Evolutionary conservation across 179 eudicot genomes (phyloP).

Genomic region (Sideroxylon spinosum): DNA sequence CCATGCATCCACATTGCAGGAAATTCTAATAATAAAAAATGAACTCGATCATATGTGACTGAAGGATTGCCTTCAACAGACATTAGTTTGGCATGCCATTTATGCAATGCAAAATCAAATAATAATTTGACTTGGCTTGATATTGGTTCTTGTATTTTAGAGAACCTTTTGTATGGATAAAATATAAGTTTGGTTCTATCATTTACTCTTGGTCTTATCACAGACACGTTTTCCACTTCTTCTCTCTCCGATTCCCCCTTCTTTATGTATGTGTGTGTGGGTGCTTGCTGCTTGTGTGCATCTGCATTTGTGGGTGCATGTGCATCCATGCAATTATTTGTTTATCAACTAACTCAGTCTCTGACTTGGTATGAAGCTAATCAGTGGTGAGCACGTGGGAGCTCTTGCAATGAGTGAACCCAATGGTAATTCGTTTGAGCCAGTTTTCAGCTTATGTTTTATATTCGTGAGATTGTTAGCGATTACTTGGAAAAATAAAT

Average conservation of each 20-base stretch:
- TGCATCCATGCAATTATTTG: conserved; percentile 1
- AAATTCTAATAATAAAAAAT: background rate
- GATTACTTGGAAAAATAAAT: background rate
- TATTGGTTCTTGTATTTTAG: background rate
- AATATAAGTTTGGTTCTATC: background rate
- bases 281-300: no score
- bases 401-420: conserved; percentile 99
- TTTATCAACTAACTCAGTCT: conserved; percentile 12
- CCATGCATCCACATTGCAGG: background rate
- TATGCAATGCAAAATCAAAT: background rate
- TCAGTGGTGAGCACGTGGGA: conserved; percentile 97
- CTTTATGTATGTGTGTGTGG: background rate
- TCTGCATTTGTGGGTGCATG: background rate
- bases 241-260: background rate
- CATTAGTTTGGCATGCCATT: background rate
- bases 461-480: background rate
- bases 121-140: background rate
- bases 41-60: background rate
- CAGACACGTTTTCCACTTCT: background rate
- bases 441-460: conserved; percentile 8
- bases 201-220: background rate
- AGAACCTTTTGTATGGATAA: background rate
- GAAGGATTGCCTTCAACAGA: background rate
- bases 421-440: conserved; percentile 48
- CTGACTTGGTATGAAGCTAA: conserved; percentile 58